Conservation (phyloP, 768 basidiomycete species). For the Neoboletus brunneissimus region DNA sequence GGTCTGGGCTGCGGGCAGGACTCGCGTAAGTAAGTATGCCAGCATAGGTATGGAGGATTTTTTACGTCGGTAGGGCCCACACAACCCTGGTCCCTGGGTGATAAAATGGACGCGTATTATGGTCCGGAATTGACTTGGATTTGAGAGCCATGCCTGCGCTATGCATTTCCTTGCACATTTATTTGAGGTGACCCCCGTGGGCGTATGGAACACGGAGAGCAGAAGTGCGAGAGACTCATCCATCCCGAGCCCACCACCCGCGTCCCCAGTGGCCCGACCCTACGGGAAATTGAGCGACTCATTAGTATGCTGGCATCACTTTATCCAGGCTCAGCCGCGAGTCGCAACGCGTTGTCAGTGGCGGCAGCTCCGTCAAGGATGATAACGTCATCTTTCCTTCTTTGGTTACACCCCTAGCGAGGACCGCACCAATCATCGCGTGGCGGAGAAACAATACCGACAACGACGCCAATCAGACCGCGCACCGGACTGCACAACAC, state of each 20-base stretch:
- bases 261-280: not conserved
- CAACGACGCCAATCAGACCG: not conserved
- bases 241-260: too few species aligned
- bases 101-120: not conserved
- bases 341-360: not conserved
- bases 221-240: too few species aligned
- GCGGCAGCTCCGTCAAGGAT: too few species aligned
- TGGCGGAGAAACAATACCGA: not conserved
- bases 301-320: not conserved
- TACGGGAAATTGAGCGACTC: not conserved
- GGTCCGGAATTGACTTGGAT: not conserved
- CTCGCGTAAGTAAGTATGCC: not conserved
- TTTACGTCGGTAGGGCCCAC: slow-evolving; percentile 2
- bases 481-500: not conserved
- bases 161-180: not conserved
- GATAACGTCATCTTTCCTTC: not conserved
- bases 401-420: not conserved
- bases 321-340: not conserved
- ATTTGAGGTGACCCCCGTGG: not conserved
- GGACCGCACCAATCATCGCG: not conserved
- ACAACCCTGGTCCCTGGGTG: not conserved
- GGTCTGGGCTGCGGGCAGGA: not conserved
- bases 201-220: not conserved
- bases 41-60: not conserved
- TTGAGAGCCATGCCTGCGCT: not conserved